A percentile compares a stretch with the other conserved stretches of the same genome.
phyloP scores from a whole-genome alignment of 139 green algal genomes.

The Chlorella sp. region DNA sequence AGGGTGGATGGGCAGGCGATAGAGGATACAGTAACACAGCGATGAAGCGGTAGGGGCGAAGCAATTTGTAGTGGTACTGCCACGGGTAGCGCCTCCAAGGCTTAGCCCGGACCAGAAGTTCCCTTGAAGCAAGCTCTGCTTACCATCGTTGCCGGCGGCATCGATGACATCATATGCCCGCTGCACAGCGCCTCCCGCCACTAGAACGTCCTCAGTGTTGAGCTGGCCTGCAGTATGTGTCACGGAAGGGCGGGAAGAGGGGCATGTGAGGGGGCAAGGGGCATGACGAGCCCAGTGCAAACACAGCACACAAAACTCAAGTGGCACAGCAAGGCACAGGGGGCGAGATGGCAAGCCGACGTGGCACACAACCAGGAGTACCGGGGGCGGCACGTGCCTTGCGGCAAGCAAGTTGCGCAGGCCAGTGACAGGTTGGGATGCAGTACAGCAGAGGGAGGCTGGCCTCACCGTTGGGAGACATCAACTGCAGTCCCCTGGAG shows the following conservation, averaged over 20 bases:
- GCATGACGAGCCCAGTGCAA: too few relatives aligned
- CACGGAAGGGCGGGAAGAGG: not conserved
- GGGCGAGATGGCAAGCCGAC: too few relatives aligned
- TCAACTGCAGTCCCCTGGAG: slow-evolving; percentile 12
- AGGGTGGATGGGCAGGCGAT: too few relatives aligned
- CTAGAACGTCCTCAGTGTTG: not conserved
- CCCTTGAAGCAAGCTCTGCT: not conserved
- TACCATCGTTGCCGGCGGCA: slow-evolving; percentile 2
- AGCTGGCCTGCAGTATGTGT: not conserved
- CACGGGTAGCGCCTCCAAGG: too few relatives aligned
- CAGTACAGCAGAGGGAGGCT: not conserved
- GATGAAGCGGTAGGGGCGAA: not conserved
- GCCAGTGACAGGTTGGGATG: not conserved
- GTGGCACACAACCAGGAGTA: not conserved
- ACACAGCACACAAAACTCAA: too few relatives aligned
- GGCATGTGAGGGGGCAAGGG: not conserved
- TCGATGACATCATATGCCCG: slow-evolving; percentile 24
- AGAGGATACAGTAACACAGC: not conserved
- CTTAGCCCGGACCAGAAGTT: too few relatives aligned
- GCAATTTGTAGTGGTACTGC: too few relatives aligned
- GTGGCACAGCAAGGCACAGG: too few relatives aligned
- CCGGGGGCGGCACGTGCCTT: too few relatives aligned
- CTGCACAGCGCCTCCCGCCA: slow-evolving; percentile 8
- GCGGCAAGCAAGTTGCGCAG: too few relatives aligned
- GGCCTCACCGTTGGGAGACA: not conserved